Evolutionary conservation across 202 grass and related monocot genomes (phyloP), one percentile per base, ranked within the genome.

Genomic region (Eragrostis tef): DNA sequence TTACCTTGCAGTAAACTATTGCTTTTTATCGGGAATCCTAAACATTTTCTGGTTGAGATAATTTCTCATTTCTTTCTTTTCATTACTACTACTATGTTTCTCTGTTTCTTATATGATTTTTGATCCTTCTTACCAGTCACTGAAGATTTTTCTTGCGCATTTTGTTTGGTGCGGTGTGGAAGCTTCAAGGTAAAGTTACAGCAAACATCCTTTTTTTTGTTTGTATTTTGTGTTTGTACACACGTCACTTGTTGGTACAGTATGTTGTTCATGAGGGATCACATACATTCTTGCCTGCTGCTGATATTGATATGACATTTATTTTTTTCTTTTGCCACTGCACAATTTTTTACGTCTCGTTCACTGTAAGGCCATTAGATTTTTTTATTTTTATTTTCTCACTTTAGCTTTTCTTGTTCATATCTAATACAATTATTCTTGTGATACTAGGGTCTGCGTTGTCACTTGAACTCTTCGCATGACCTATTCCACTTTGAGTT

Each of bases 401-500:
- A 48, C 36, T 64, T 60, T 11, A 16, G 0, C 64, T 85, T 59
- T 60, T 81, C 41, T 42, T 49, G 42, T 6, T 73, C 67, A 78
- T 74, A 11, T 67, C 46, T 84, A 56, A 88, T 85, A 53, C 75
- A 47, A 21, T 86, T 78, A 42, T 76, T 68, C 69, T 74, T 20
- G 52, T 71, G 39, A 69, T 81, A 34, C 61, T 81, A 95, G 96
- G 96, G 96, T 89, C 61, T 99, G 73, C 85, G 89, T 78, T 95
- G 61, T 82, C 96, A 99, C 71, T 85, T 99, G 68, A 93, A 86
- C 69, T 86, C 93, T 56, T 95, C 80, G 9, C 96, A 99, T 90
- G 93, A 93, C 86, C 73, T 93, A 60, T 99, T 99, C 88, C 87
- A 88, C 81, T 99, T 91, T 87, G 96, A 95, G 87, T 95, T 99